Percentiles rank a stretch among this genome's conserved stretches.
Conservation (phyloP, 352 stramenopile genomes). For the Hyaloperonospora brassicae region DNA sequence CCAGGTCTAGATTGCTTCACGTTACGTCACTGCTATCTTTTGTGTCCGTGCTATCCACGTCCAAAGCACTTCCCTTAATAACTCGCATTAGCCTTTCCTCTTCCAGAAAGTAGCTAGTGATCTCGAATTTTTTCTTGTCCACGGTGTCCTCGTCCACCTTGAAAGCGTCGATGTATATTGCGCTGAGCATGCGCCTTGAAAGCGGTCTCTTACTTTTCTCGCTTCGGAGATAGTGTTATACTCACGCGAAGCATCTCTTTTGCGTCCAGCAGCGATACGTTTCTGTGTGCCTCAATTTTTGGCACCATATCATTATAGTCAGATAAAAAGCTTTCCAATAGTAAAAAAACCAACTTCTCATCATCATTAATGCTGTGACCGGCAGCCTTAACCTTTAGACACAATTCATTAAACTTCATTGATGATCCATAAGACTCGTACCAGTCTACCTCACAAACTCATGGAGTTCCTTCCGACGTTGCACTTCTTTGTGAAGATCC, state of each 20-base stretch:
- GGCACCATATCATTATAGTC: background rate
- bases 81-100: background rate
- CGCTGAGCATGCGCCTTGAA: background rate
- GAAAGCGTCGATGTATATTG: background rate
- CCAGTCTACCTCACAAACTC: conserved; percentile 33
- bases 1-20: too few species aligned
- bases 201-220: background rate
- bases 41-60: background rate
- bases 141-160: too few species aligned
- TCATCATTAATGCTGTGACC: background rate
- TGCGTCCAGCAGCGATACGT: background rate
- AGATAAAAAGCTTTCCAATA: background rate
- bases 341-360: background rate
- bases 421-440: background rate
- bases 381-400: background rate
- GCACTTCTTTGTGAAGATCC: conserved; percentile 16
- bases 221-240: background rate
- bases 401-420: background rate
- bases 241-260: background rate
- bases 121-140: background rate
- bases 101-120: background rate
- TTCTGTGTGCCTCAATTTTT: background rate
- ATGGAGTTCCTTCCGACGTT: conserved; percentile 18
- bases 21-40: background rate
- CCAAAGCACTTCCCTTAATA: background rate